A percentile compares a stretch with the other conserved stretches of the same genome.
Evolutionary conservation across 208 protist species (phyloP).

Genomic region (Jaenimonas drosophilae): DNA sequence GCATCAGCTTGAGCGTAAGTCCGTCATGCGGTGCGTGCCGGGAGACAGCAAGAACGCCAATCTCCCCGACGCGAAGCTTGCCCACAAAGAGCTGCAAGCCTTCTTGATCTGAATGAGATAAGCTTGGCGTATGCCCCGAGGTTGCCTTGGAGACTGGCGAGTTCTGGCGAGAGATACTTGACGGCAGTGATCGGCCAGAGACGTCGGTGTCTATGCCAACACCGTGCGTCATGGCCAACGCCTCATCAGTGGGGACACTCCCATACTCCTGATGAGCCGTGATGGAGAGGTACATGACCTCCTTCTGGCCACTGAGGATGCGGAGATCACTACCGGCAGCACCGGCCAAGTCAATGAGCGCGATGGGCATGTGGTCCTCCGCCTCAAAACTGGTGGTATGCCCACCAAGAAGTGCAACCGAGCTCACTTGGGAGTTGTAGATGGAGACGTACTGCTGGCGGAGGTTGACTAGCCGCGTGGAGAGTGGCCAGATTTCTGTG

Average conservation of each 20-base stretch:
- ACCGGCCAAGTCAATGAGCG: conserved; percentile 18
- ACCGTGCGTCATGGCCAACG: neutral
- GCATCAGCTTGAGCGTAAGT: too few relatives aligned
- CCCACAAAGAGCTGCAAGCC: too few relatives aligned
- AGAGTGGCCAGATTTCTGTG: neutral
- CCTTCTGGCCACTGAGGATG: conserved; percentile 21
- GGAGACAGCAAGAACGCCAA: neutral
- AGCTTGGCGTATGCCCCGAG: too few relatives aligned
- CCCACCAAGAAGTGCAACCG: neutral
- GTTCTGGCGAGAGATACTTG: too few relatives aligned
- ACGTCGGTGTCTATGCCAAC: neutral
- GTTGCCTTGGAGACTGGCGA: too few relatives aligned
- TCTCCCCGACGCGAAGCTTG: neutral
- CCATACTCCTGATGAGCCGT: conserved; percentile 9
- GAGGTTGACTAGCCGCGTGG: neutral
- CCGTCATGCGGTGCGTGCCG: neutral
- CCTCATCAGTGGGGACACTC: neutral
- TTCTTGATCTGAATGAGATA: too few relatives aligned
- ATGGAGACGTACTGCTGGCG: neutral
- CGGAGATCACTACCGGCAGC: conserved; percentile 10
- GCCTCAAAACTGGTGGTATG: neutral
- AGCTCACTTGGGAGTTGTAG: neutral
- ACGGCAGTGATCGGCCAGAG: too few relatives aligned
- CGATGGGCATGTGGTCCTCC: conserved; percentile 25
- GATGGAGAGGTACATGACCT: conserved; percentile 22